These are phyloP conservation scores for Sporothrix luriei DNA, from an alignment of 2,329 filamentous ascomycete species.

Conservation along the genomic window DNA sequence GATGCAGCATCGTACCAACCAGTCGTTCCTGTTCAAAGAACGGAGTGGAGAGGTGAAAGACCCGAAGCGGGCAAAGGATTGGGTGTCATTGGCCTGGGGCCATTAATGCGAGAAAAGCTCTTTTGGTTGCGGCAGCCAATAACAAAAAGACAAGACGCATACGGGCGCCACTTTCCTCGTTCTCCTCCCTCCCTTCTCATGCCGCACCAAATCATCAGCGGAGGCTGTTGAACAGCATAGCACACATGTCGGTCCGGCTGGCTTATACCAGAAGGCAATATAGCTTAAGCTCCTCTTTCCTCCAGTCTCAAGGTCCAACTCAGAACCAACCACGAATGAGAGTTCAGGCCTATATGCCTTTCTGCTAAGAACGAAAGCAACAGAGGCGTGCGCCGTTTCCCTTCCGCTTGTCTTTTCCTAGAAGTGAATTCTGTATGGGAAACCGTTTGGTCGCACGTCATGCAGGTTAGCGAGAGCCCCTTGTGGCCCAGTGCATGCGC, in stretches of 20 bases:
- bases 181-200: neutral
- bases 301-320: neutral
- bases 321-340: neutral
- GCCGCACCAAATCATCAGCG: neutral
- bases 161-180: neutral
- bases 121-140: conserved; percentile 14
- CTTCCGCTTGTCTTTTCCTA: neutral
- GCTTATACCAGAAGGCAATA: conserved; percentile 5
- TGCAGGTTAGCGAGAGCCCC: neutral
- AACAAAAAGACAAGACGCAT: neutral
- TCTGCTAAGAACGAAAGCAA: neutral
- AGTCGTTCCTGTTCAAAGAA: neutral
- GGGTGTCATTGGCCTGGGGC: conserved; percentile 20
- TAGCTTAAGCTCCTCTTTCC: neutral
- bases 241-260: neutral
- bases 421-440: neutral
- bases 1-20: conserved; percentile 9
- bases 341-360: neutral
- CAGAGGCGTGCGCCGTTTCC: neutral
- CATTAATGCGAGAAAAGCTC: neutral
- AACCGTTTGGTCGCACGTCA: neutral
- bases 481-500: conserved; percentile 23
- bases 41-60: neutral
- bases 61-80: conserved; percentile 21
- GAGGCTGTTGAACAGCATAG: neutral